A percentile compares a stretch with the other conserved stretches of the same genome.
Conservation (phyloP, 371 early-diverging fungal species). For the Circinella umbellata region DNA sequence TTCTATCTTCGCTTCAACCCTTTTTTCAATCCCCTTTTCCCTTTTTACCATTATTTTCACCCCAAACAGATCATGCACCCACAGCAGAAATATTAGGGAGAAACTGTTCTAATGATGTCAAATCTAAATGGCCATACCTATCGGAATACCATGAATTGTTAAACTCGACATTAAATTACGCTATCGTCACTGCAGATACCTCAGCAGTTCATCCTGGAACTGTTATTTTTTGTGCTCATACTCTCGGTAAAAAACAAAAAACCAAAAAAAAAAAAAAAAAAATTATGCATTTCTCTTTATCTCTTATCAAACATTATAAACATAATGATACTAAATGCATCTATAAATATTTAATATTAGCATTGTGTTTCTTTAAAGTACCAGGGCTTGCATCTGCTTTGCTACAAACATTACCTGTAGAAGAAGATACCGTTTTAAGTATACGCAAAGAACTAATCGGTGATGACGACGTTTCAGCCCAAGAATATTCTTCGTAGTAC, state of each 20-base stretch:
- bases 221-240: constrained; percentile 58
- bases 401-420: constrained; percentile 42
- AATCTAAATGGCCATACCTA: neutral
- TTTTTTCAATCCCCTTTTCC: neutral
- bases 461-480: neutral
- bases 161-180: constrained; percentile 41
- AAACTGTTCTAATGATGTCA: neutral
- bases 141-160: constrained; percentile 29
- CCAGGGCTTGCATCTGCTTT: constrained; percentile 55
- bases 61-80: constrained; percentile 13
- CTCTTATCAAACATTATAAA: neutral
- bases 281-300: too few species aligned
- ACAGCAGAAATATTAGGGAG: neutral
- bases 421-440: constrained; percentile 40
- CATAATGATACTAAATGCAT: neutral
- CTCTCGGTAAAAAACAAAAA: constrained; percentile 33
- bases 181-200: constrained; percentile 46
- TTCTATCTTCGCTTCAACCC: neutral
- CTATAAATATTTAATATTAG: constrained; percentile 25
- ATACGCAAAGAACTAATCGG: constrained; percentile 36
- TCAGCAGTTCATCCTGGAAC: constrained; percentile 55
- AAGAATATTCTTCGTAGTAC: neutral
- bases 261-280: neutral
- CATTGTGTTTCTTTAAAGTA: constrained; percentile 60
- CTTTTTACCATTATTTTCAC: neutral